These are phyloP conservation scores for Schizothecium vesticola DNA, from an alignment of 495 filamentous ascomycete species.

Conservation along the genomic window DNA sequence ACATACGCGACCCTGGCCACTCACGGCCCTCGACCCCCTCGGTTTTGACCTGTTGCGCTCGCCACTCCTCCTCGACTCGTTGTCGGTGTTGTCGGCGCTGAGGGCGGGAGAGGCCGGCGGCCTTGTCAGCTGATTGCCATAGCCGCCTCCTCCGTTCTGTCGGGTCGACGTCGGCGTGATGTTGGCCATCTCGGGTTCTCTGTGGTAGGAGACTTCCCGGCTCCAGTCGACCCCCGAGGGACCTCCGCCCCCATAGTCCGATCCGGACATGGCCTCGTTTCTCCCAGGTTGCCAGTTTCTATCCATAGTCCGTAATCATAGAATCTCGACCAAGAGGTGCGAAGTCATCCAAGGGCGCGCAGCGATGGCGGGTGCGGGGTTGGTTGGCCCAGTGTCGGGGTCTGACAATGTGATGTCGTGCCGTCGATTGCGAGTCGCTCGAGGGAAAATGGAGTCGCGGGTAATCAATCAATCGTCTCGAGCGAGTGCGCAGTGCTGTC, in stretches of 20 bases:
- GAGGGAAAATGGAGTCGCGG: background rate
- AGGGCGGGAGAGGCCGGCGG: conserved; percentile 37
- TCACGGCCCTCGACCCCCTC: conserved; percentile 42
- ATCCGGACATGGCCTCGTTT: conserved; percentile 26
- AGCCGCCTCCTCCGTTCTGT: conserved; percentile 27
- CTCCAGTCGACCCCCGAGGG: conserved; percentile 21
- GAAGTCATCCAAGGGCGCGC: conserved; percentile 5
- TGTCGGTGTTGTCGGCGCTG: conserved; percentile 32
- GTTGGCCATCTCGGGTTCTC: conserved; percentile 33
- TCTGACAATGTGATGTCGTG: background rate
- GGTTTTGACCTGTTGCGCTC: conserved; percentile 46
- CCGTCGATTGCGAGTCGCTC: background rate
- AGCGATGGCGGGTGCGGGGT: background rate
- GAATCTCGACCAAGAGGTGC: background rate
- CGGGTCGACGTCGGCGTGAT: conserved; percentile 34
- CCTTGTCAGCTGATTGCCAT: conserved; percentile 26
- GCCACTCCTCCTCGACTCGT: conserved; percentile 36
- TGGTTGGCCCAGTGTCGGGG: background rate
- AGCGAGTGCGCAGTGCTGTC: background rate
- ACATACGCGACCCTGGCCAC: conserved; percentile 60
- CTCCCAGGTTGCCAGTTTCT: conserved; percentile 15
- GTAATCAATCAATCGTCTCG: background rate
- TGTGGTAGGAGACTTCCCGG: conserved; percentile 23
- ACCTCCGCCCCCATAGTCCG: conserved; percentile 22
- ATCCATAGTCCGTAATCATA: conserved; percentile 18